Base-by-base conservation (phyloP, 2,329 filamentous ascomycete genomes). In the Phaeosphaeriaceae sp. region DNA sequence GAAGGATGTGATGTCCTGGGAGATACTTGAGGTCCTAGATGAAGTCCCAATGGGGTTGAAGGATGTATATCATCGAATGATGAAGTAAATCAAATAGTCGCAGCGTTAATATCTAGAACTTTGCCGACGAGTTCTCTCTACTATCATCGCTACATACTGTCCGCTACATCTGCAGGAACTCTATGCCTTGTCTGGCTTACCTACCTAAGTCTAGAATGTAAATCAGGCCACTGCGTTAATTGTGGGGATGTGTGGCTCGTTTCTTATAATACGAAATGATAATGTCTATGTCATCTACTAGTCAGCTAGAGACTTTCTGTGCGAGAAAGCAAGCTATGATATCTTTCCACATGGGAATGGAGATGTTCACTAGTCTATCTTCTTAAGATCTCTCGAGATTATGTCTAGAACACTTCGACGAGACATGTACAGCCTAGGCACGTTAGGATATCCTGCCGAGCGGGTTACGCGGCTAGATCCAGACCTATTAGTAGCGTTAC, bases 261-360 rank as follows among this genome's bases (percentile, higher is more conserved):
- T n/a, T n/a, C n/a, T n/a, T n/a, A n/a, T n/a, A n/a, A n/a, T n/a
- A n/a, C n/a, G n/a, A n/a, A n/a, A n/a, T n/a, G n/a, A n/a, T n/a
- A n/a, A n/a, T n/a, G n/a, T n/a, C n/a, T n/a, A n/a, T n/a, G n/a
- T n/a, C n/a, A n/a, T n/a, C n/a, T n/a, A n/a, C n/a, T n/a, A n/a
- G n/a, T n/a, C n/a, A n/a, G n/a, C n/a, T n/a, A n/a, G 47, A 54
- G 76, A 79, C n/a, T 77, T 66, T 52, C 46, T 80, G 1, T 21
- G 72, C 75, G 32, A 64, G 69, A 4, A 23, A 11, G 6, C 20
- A 6, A 21, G 21, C 9, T 28, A 23, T 12, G 13, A n/a, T 6
- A 28, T 40, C 21, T 40, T 40, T 17, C 21, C 15, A 40, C 5
- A 7, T 17, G 21, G 37, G 29, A 21, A 40, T 20, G 13, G n/a